These are phyloP conservation scores for Hypocreales sp. DNA, from an alignment of 2,329 filamentous ascomycete genomes.

Conservation along the genomic window DNA sequence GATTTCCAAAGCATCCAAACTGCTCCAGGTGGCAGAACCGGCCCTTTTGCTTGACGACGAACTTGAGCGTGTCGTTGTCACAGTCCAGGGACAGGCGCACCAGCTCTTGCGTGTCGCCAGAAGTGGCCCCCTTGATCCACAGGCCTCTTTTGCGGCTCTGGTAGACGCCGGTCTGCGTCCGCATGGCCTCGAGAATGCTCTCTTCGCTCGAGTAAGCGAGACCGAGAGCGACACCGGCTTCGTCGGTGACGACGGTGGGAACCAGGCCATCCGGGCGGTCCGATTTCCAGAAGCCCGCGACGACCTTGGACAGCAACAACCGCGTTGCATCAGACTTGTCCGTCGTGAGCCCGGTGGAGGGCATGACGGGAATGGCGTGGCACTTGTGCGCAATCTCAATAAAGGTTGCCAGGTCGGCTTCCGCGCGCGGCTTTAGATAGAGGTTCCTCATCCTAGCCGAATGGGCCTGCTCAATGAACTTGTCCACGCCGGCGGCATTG, in stretches of 20 bases:
- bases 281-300: slow-evolving; percentile 61
- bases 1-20: slow-evolving; percentile 79
- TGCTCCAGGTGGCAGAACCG: slow-evolving; percentile 91
- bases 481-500: slow-evolving; percentile 20
- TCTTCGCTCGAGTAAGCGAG: slow-evolving; percentile 90
- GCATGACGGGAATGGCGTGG: slow-evolving; percentile 56
- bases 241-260: slow-evolving; percentile 82
- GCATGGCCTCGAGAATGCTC: slow-evolving; percentile 74
- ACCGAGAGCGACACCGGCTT: slow-evolving; percentile 69
- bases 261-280: slow-evolving; percentile 75
- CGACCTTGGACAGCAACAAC: slow-evolving; percentile 47
- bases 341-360: slow-evolving; percentile 54
- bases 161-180: slow-evolving; percentile 70
- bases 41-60: slow-evolving; percentile 79
- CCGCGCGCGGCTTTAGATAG: slow-evolving; percentile 34
- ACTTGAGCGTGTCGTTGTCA: slow-evolving; percentile 82
- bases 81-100: slow-evolving; percentile 78
- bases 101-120: slow-evolving; percentile 84
- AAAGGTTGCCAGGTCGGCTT: slow-evolving; percentile 28
- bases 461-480: slow-evolving; percentile 29
- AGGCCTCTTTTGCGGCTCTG: slow-evolving; percentile 89
- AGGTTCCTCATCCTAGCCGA: slow-evolving; percentile 28
- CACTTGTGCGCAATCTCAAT: slow-evolving; percentile 31
- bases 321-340: slow-evolving; percentile 43
- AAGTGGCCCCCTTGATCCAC: slow-evolving; percentile 94